phyloP scores from a whole-genome alignment of 1,139 yeast genomes.

The Taphrina flavorubra region DNA sequence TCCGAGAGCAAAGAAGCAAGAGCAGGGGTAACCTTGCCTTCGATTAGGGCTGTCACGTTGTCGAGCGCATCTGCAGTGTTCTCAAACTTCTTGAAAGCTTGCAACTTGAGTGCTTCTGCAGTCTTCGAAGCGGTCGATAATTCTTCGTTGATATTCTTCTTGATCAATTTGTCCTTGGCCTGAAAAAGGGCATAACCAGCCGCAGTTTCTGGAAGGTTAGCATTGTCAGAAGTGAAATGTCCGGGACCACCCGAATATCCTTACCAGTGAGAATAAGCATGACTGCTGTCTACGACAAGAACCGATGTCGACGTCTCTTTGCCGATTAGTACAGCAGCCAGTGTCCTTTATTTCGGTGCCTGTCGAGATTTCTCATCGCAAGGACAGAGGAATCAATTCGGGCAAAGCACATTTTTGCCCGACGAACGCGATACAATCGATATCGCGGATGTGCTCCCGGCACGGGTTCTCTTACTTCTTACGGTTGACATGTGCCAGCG shows the following conservation, averaged over 20 bases:
- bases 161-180: slow-evolving; percentile 44
- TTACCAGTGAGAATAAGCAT: slow-evolving; percentile 41
- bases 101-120: slow-evolving; percentile 72
- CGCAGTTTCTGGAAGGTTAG: slow-evolving; percentile 38
- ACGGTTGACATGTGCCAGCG: slow-evolving; percentile 6
- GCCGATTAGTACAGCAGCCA: neutral
- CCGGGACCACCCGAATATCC: neutral
- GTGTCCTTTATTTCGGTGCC: slow-evolving; percentile 1
- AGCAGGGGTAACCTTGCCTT: slow-evolving; percentile 89
- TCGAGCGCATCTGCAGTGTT: slow-evolving; percentile 96
- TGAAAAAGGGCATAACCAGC: slow-evolving; percentile 44
- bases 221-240: too few species aligned
- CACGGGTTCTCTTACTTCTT: neutral
- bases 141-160: slow-evolving; percentile 41
- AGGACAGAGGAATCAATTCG: slow-evolving; percentile 5
- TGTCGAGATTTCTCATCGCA: neutral
- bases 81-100: slow-evolving; percentile 91
- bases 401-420: slow-evolving; percentile 1
- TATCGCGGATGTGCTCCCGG: neutral
- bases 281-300: neutral
- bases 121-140: slow-evolving; percentile 42
- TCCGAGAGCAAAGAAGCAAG: slow-evolving; percentile 77
- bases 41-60: slow-evolving; percentile 89
- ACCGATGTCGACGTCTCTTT: neutral
- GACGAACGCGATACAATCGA: neutral